Evolutionary conservation across 306 rosid genomes (phyloP).

Genomic region (Malus fusca): DNA sequence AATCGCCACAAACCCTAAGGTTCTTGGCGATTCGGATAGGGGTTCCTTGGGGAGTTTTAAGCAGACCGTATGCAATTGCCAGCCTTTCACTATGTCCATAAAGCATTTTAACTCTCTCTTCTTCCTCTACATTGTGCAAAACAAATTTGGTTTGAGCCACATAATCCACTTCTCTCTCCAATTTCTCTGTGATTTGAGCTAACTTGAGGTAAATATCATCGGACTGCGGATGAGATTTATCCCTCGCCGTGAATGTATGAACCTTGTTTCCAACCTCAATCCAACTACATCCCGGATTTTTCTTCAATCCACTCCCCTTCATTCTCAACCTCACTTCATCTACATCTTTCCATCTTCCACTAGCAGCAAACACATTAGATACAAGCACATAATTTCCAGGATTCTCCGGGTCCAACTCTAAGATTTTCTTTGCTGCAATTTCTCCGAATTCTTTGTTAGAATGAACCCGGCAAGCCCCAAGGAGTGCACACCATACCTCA

Average conservation of each 20-base stretch:
- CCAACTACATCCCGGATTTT: constrained; percentile 82
- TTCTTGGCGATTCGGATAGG: constrained; percentile 52
- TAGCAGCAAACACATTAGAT: constrained; percentile 59
- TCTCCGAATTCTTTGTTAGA: constrained; percentile 55
- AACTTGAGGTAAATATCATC: constrained; percentile 39
- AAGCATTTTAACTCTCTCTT: constrained; percentile 49
- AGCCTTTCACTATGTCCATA: constrained; percentile 71
- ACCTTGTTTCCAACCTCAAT: constrained; percentile 52
- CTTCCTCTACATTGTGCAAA: constrained; percentile 58
- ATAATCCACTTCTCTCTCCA: constrained; percentile 48
- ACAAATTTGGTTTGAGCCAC: constrained; percentile 53
- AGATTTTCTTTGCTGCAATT: constrained; percentile 53
- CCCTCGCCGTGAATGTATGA: constrained; percentile 55
- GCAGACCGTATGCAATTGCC: constrained; percentile 62
- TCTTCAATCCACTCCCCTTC: constrained; percentile 62
- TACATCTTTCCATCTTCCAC: constrained; percentile 62
- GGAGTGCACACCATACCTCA: constrained; percentile 79
- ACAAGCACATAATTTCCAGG: constrained; percentile 64
- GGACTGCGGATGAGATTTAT: constrained; percentile 57
- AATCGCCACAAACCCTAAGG: constrained; percentile 63
- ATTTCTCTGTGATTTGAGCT: constrained; percentile 33
- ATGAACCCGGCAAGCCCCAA: constrained; percentile 63
- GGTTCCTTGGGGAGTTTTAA: constrained; percentile 36
- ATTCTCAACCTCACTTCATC: constrained; percentile 57
- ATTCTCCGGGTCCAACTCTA: constrained; percentile 42